Evolutionary conservation across 2,329 filamentous ascomycete genomes (phyloP), one percentile per base, ranked within the genome.

Genomic region (Sarocladiaceae sp.): DNA sequence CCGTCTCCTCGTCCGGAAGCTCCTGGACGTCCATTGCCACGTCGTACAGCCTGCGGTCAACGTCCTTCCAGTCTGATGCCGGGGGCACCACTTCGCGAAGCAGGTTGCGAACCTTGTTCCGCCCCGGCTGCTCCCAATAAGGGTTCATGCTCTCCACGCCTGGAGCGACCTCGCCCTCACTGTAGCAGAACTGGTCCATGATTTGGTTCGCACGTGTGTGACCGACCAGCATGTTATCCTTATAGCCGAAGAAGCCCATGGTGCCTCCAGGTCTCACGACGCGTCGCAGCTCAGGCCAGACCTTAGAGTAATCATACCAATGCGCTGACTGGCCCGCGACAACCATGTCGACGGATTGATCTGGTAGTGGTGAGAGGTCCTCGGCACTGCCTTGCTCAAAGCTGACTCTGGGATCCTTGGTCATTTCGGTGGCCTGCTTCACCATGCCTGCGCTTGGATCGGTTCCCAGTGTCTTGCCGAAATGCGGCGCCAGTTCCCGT

Each of bases 81-180:
- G 78, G 78, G 13, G 76, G 76, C 35, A 67, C 59, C 5, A 84
- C 67, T 6, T 64, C 65, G n/a, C 65, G 60, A 43, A 77, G 62
- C 47, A 74, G 65, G 43, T 72, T 63, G 45, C 74, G 67, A 39
- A 83, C 60, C 33, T 75, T 76, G 18, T 66, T 61, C 18, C 79
- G 65, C 1, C 81, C 80, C 0, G 78, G 78, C 54, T 77, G 71
- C 55, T 79, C 72, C 81, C 80, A 84, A 58, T 74, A 81, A 13
- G 60, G 58, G 1, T 75, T 77, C 65, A 85, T 70, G 9, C 66
- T 65, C 44, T 72, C 63, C 24, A 69, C 50, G 0, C 71, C 69
- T 4, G 64, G 61, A 18, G 57, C 60, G 11, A 67, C 65, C 24
- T 73, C 67, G 24, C 63, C 67, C 13, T 65, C 56, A 6, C 68